Evolutionary conservation across 1,284 basidiomycete species (phyloP).

Genomic region (Neonothopanus nambi): DNA sequence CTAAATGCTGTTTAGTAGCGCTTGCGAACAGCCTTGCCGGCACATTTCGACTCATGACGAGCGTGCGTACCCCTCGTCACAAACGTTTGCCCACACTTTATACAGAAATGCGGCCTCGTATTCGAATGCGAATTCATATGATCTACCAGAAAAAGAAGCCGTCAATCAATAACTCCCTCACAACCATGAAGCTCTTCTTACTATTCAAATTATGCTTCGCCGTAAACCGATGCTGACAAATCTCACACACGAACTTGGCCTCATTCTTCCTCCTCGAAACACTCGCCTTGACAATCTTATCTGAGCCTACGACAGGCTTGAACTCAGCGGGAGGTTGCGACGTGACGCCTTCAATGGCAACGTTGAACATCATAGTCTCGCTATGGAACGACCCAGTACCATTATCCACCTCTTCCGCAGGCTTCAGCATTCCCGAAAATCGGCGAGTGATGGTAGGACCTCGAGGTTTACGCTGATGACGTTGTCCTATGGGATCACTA

Average conservation of each 20-base stretch:
- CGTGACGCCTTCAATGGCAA: slow-evolving; percentile 1
- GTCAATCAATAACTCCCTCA: neutral
- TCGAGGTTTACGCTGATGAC: slow-evolving; percentile 4
- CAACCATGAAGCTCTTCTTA: neutral
- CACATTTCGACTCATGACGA: slow-evolving; percentile 9
- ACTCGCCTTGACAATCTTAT: slow-evolving; percentile 13
- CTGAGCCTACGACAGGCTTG: slow-evolving; percentile 8
- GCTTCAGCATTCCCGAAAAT: slow-evolving; percentile 9
- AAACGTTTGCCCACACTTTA: slow-evolving; percentile 6
- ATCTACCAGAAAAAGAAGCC: neutral
- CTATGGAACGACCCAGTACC: neutral
- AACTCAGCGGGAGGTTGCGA: slow-evolving; percentile 2
- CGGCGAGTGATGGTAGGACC: slow-evolving; percentile 4
- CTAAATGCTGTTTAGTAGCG: neutral
- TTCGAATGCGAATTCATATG: slow-evolving; percentile 14
- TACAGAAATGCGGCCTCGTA: slow-evolving; percentile 8
- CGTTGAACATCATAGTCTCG: slow-evolving; percentile 10
- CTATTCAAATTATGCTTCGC: slow-evolving; percentile 13
- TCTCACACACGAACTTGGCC: slow-evolving; percentile 9
- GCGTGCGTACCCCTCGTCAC: slow-evolving; percentile 10
- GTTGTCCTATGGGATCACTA: slow-evolving; percentile 8
- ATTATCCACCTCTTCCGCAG: slow-evolving; percentile 12
- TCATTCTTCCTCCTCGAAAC: slow-evolving; percentile 10
- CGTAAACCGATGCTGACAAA: slow-evolving; percentile 9
- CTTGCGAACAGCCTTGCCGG: slow-evolving; percentile 6